phyloP scores from a whole-genome alignment of 1,284 basidiomycete species.

The Ceratorhiza oryzae-sativae region DNA sequence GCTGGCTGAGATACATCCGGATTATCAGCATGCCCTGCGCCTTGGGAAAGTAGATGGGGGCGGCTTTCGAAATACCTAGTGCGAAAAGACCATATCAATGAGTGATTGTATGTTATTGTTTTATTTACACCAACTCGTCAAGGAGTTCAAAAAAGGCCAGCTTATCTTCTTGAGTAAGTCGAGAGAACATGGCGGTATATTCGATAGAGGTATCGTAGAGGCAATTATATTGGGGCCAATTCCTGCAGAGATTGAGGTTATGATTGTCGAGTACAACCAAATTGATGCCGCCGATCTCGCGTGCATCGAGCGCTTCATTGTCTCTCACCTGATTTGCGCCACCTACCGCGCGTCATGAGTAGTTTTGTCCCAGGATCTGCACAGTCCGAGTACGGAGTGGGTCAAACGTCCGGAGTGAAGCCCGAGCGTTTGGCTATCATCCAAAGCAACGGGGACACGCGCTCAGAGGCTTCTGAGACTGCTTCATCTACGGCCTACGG shows the following conservation, averaged over 20 bases:
- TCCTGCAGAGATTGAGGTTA: background rate
- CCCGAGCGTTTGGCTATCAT: too few relatives aligned
- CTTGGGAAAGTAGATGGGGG: constrained; percentile 62
- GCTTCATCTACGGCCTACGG: background rate
- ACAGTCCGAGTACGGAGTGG: too few relatives aligned
- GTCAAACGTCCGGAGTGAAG: too few relatives aligned
- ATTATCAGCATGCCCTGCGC: constrained; percentile 44
- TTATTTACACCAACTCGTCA: constrained; percentile 40
- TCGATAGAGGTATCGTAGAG: background rate
- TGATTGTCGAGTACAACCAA: background rate
- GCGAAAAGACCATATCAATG: background rate
- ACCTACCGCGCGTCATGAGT: too few relatives aligned
- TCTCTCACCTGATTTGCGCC: background rate
- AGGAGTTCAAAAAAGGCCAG: constrained; percentile 43
- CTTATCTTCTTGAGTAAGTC: constrained; percentile 43
- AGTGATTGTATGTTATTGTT: background rate
- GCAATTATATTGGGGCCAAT: background rate
- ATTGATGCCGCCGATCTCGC: background rate
- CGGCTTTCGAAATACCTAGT: constrained; percentile 77
- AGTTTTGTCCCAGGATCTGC: too few relatives aligned
- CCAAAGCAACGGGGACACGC: too few relatives aligned
- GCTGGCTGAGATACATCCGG: constrained; percentile 37
- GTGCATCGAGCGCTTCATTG: background rate
- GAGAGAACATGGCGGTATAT: constrained; percentile 40
- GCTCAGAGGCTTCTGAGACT: background rate